phyloP scores from a whole-genome alignment of 257 asterid species.

The Scutellaria minor region DNA sequence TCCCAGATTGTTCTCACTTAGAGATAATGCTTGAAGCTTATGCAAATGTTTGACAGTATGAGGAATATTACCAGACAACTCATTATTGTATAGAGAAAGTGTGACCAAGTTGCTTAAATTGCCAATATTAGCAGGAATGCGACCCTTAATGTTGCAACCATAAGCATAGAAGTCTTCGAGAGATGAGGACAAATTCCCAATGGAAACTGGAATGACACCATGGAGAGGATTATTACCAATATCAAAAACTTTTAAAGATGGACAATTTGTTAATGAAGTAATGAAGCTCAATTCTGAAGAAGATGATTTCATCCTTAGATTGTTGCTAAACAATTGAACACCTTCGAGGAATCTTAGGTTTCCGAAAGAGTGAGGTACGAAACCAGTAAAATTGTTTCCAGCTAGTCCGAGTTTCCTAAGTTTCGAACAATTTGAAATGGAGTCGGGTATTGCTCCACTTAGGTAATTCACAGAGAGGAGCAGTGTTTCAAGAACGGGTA shows the following conservation, averaged over 20 bases:
- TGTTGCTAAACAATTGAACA: conserved; percentile 13
- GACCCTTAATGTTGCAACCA: too few species aligned
- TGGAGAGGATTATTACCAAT: too few species aligned
- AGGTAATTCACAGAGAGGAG: not conserved
- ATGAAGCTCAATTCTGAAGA: conserved; percentile 33
- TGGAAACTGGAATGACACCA: too few species aligned
- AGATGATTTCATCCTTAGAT: conserved; percentile 14
- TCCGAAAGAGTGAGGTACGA: conserved; percentile 42
- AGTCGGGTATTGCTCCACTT: conserved; percentile 34
- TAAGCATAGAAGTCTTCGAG: too few species aligned
- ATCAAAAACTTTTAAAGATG: not conserved
- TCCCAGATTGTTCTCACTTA: too few species aligned
- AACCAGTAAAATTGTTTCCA: not conserved
- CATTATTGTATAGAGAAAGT: too few species aligned
- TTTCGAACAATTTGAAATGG: conserved; percentile 42
- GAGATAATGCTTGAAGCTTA: too few species aligned
- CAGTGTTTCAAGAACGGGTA: conserved; percentile 9
- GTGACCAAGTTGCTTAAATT: too few species aligned
- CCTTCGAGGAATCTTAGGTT: conserved; percentile 22
- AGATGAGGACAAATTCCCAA: too few species aligned
- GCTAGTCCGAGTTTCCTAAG: conserved; percentile 24
- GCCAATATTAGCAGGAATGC: too few species aligned
- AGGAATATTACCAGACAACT: too few species aligned
- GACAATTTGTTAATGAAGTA: conserved; percentile 36
- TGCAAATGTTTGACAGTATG: too few species aligned